These are phyloP conservation scores for Diaporthe eres DNA, from an alignment of 2,329 filamentous ascomycete species.

Conservation along the genomic window DNA sequence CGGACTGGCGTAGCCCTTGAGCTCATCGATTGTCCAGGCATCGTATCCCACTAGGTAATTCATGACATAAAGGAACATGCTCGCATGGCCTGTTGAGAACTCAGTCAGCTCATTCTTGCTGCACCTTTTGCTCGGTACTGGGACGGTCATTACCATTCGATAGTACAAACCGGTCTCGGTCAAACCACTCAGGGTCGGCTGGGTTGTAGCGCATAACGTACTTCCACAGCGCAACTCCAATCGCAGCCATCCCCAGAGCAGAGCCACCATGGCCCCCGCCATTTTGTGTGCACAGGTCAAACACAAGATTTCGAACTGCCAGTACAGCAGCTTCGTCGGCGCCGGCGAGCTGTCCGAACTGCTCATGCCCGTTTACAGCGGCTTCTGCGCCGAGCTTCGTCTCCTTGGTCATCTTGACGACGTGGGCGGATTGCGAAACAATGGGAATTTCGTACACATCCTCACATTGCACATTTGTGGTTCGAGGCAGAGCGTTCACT, in stretches of 20 bases:
- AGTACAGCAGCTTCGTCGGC: constrained; percentile 37
- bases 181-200: constrained; percentile 68
- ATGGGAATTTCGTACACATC: too few relatives aligned
- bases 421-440: not conserved
- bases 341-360: not conserved
- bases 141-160: constrained; percentile 62
- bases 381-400: not conserved
- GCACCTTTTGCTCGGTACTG: not conserved
- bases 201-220: constrained; percentile 74
- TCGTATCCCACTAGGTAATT: constrained; percentile 68
- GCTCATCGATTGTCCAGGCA: constrained; percentile 68
- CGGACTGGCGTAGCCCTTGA: constrained; percentile 67
- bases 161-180: constrained; percentile 73
- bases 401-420: not conserved
- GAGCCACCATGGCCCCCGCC: constrained; percentile 53
- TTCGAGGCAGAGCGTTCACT: not conserved
- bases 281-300: constrained; percentile 41
- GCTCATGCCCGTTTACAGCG: not conserved
- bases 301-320: constrained; percentile 40
- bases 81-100: constrained; percentile 58
- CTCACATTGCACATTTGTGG: fast-evolving
- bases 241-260: constrained; percentile 72
- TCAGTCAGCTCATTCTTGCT: not conserved
- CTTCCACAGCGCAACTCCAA: constrained; percentile 68
- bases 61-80: constrained; percentile 68